Evolutionary conservation across 768 basidiomycete genomes (phyloP).

Genomic region (Amanita fuliginea): DNA sequence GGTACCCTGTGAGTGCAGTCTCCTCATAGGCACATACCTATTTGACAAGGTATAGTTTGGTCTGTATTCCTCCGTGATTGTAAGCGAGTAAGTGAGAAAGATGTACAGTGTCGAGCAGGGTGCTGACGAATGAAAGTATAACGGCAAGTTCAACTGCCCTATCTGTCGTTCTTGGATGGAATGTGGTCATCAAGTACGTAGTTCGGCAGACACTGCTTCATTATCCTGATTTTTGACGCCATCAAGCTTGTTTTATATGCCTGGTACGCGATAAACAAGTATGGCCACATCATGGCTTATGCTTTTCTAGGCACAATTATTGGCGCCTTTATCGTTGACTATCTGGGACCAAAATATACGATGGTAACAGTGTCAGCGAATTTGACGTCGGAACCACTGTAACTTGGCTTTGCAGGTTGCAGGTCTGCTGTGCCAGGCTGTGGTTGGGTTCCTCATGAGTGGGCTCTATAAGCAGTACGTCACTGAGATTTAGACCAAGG

Average conservation of each 20-base stretch:
- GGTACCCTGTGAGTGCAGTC: conserved; percentile 47
- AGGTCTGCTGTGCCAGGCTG: conserved; percentile 56
- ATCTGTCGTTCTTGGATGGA: conserved; percentile 70
- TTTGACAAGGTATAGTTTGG: conserved; percentile 43
- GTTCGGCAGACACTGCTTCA: not conserved
- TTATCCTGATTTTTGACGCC: not conserved
- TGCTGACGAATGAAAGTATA: conserved; percentile 28
- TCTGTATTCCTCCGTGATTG: conserved; percentile 69
- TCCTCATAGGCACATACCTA: not conserved
- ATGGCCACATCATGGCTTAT: not conserved
- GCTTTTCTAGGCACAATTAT: conserved; percentile 51
- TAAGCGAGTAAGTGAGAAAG: conserved; percentile 37
- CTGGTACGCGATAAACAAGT: conserved; percentile 14
- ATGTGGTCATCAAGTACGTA: conserved; percentile 69
- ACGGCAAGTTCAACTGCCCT: conserved; percentile 43
- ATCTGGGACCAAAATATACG: conserved; percentile 62
- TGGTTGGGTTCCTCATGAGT: conserved; percentile 85
- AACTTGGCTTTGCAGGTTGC: conserved; percentile 32
- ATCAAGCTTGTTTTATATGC: conserved; percentile 27
- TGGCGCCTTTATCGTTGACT: conserved; percentile 70
- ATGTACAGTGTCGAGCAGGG: not conserved
- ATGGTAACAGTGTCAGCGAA: conserved; percentile 35
- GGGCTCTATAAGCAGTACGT: conserved; percentile 54
- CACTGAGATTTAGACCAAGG: not conserved
- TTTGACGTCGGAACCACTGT: not conserved